These are phyloP conservation scores for Tripidium arundinaceum DNA, from an alignment of 202 grass and related monocot species.

Conservation along the genomic window DNA sequence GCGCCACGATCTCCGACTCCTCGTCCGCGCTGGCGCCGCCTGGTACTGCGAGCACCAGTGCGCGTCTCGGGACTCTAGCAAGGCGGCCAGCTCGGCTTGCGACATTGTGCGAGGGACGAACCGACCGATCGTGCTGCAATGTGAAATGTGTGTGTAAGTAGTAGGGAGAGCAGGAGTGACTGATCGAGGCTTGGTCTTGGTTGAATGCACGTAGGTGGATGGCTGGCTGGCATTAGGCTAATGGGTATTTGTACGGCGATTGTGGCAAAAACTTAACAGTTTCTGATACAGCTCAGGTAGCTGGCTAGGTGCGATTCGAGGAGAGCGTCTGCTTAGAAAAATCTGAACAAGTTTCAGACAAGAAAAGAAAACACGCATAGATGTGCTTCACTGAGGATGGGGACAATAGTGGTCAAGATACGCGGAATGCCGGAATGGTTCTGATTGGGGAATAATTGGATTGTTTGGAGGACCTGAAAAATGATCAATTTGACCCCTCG, in stretches of 20 bases:
- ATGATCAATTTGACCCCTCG: too few species aligned
- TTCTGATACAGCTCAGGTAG: constrained; percentile 34
- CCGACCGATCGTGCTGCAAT: not conserved
- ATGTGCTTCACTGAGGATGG: not conserved
- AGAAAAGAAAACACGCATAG: not conserved
- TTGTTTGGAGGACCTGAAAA: constrained; percentile 2
- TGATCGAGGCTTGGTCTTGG: constrained; percentile 1
- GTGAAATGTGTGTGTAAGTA: not conserved
- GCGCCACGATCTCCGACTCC: constrained; percentile 73
- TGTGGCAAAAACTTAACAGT: constrained; percentile 7
- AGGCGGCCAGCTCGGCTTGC: constrained; percentile 23
- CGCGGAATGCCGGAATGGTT: not conserved
- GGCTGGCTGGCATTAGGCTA: not conserved
- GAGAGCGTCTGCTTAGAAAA: not conserved
- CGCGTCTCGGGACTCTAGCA: not conserved
- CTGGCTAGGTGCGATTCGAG: not conserved
- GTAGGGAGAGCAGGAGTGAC: not conserved
- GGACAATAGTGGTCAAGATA: too few species aligned
- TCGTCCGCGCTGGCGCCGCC: constrained; percentile 37
- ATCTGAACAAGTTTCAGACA: not conserved
- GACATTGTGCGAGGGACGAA: constrained; percentile 29
- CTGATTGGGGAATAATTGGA: not conserved
- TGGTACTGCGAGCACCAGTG: constrained; percentile 44
- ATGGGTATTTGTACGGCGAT: constrained; percentile 21
- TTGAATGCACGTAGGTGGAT: not conserved